phyloP scores from a whole-genome alignment of 2,329 filamentous ascomycete genomes.

The Penicillium sp. region DNA sequence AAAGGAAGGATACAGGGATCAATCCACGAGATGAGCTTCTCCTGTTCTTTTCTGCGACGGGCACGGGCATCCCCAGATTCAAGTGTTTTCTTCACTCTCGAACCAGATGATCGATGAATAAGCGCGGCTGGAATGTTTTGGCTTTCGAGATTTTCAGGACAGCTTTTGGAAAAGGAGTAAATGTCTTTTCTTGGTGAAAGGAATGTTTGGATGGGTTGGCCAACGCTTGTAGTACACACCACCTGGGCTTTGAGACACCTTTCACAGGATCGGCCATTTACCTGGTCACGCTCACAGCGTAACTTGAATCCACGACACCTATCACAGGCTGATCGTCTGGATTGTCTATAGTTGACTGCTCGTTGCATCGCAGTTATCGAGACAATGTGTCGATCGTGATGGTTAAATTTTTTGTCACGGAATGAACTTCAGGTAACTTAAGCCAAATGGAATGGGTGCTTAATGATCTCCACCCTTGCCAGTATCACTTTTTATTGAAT shows the following conservation, averaged over 20 bases:
- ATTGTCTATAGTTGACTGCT: constrained; percentile 25
- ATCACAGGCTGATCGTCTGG: constrained; percentile 29
- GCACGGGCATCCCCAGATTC: not conserved
- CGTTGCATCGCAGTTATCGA: constrained; percentile 18
- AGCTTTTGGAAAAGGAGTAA: not conserved
- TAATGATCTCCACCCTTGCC: not conserved
- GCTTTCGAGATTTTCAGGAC: not conserved
- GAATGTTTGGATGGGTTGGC: constrained; percentile 14
- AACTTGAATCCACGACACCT: constrained; percentile 30
- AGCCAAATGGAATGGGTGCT: not conserved
- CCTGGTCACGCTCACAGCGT: constrained; percentile 27
- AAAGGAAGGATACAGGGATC: not conserved
- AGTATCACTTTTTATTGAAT: not conserved
- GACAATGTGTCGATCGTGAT: too few species aligned
- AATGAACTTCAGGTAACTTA: not conserved
- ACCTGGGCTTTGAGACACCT: constrained; percentile 31
- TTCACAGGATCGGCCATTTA: constrained; percentile 27
- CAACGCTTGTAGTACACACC: constrained; percentile 24
- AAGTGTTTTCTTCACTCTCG: constrained; percentile 14
- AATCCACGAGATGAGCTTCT: not conserved
- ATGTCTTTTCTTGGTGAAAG: not conserved
- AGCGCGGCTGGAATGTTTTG: constrained; percentile 10
- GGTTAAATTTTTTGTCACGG: not conserved
- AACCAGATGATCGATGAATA: constrained; percentile 16
- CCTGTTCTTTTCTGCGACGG: not conserved